phyloP scores from a whole-genome alignment of 2,329 filamentous ascomycete species.

The Zymoseptoria pseudotritici region DNA sequence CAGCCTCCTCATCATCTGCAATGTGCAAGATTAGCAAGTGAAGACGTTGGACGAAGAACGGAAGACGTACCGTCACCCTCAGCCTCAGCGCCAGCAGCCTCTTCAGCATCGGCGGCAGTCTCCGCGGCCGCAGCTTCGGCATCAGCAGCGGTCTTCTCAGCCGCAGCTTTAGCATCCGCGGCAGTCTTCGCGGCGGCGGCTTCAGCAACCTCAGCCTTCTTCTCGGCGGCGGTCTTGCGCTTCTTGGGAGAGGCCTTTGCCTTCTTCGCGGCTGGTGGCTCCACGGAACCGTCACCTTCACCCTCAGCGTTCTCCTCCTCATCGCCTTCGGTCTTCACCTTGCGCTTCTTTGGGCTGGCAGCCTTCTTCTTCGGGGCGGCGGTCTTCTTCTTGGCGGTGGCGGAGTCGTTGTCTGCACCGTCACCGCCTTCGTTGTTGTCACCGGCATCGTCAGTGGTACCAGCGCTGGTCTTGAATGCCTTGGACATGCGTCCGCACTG shows the following conservation, averaged over 20 bases:
- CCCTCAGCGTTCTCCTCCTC: background rate
- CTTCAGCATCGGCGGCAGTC: slow-evolving; percentile 2
- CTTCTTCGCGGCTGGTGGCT: slow-evolving; percentile 6
- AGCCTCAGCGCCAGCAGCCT: slow-evolving; percentile 2
- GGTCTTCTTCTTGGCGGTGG: background rate
- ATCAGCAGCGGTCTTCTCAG: background rate
- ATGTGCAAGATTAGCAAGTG: background rate
- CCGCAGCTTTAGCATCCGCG: slow-evolving; percentile 2
- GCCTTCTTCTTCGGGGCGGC: slow-evolving; percentile 3
- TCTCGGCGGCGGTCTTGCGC: slow-evolving; percentile 1
- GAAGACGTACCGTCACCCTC: background rate
- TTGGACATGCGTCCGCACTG: slow-evolving; percentile 1
- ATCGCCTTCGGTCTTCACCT: background rate
- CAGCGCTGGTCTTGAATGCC: slow-evolving; percentile 4
- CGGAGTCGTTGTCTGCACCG: background rate
- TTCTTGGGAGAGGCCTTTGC: slow-evolving; percentile 2
- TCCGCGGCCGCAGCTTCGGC: slow-evolving; percentile 2
- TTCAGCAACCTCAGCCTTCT: slow-evolving; percentile 1
- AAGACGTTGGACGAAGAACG: background rate
- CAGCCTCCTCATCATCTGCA: background rate
- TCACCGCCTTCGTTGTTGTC: background rate
- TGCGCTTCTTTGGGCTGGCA: background rate
- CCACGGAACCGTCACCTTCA: background rate
- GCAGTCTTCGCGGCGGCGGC: slow-evolving; percentile 3
- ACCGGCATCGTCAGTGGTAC: background rate